Conservation (phyloP, 2,329 filamentous ascomycete genomes). For the Lasiodiplodia gonubiensis region DNA sequence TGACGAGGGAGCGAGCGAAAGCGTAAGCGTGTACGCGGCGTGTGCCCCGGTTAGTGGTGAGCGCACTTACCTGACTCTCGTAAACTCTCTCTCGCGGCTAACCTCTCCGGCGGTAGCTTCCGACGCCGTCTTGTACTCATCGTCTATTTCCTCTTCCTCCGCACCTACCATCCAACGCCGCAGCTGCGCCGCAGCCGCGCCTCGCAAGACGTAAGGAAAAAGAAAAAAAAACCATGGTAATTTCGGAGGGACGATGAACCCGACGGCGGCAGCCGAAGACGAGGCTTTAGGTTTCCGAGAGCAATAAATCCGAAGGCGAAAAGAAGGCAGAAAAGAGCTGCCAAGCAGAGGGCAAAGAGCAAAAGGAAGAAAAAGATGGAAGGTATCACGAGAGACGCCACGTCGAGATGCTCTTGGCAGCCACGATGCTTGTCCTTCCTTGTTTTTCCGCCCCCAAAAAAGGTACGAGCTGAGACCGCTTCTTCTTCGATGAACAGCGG, state of each 20-base stretch:
- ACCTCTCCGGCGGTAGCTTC: not conserved
- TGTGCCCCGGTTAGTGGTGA: not conserved
- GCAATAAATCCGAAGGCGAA: not conserved
- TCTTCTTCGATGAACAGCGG: not conserved
- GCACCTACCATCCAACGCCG: not conserved
- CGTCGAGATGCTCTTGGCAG: not conserved
- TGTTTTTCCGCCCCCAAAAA: not conserved
- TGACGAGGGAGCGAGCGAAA: not conserved
- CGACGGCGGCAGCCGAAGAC: not conserved
- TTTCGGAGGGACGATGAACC: not conserved
- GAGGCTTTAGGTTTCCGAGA: not conserved
- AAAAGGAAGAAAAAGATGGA: not conserved
- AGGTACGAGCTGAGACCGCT: not conserved
- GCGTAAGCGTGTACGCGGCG: not conserved
- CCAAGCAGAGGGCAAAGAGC: not conserved
- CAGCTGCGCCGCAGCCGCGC: not conserved
- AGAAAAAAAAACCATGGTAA: not conserved
- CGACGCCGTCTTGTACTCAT: not conserved
- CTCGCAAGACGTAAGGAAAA: not conserved
- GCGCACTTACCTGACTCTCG: not conserved
- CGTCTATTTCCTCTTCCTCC: not conserved
- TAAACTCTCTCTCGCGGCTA: not conserved
- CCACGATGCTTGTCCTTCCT: not conserved
- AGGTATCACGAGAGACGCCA: slow-evolving; percentile 4
- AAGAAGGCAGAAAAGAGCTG: not conserved